Percentiles rank a stretch among this genome's conserved stretches.
Evolutionary conservation across 352 stramenopile genomes (phyloP).

Genomic region (Globisporangium parvum): DNA sequence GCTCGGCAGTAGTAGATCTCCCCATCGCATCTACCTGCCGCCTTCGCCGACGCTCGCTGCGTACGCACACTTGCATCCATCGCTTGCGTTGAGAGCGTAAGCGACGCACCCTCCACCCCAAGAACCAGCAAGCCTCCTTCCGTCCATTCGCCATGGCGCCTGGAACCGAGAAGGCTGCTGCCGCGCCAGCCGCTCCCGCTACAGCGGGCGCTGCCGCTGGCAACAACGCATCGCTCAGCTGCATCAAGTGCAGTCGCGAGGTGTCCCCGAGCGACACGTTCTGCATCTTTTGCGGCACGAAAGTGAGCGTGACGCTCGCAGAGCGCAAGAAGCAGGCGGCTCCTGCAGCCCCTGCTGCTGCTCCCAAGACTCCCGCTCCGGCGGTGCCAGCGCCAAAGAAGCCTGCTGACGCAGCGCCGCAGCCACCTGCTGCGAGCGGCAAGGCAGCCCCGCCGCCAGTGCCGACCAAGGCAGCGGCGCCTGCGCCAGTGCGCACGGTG

Average conservation of each 20-base stretch:
- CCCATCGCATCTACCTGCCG: no score
- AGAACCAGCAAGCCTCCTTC: neutral
- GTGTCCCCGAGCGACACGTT: conserved; percentile 72
- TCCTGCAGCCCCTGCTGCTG: conserved; percentile 12
- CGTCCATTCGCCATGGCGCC: conserved; percentile 35
- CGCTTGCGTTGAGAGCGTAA: neutral
- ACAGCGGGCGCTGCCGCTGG: conserved; percentile 15
- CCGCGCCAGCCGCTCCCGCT: conserved; percentile 9
- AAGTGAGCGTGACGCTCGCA: conserved; percentile 60
- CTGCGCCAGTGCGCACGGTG: conserved; percentile 6
- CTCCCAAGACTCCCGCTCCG: conserved; percentile 1
- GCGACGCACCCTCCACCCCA: neutral
- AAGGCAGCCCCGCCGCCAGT: conserved; percentile 8
- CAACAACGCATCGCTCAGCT: conserved; percentile 49
- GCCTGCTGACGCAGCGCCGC: conserved; percentile 11
- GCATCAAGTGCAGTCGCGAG: conserved; percentile 72
- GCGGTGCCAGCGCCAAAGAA: conserved; percentile 8
- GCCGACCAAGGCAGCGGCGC: neutral
- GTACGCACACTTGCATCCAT: neutral
- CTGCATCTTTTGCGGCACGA: conserved; percentile 87
- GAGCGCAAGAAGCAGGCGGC: conserved; percentile 36
- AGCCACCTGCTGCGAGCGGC: conserved; percentile 12
- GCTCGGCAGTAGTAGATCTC: no score
- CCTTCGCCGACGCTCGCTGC: neutral
- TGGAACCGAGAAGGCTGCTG: conserved; percentile 54